Evolutionary conservation across 352 stramenopile species (phyloP), one percentile per base, ranked within the genome.

Genomic region (Phytophthora cactorum): DNA sequence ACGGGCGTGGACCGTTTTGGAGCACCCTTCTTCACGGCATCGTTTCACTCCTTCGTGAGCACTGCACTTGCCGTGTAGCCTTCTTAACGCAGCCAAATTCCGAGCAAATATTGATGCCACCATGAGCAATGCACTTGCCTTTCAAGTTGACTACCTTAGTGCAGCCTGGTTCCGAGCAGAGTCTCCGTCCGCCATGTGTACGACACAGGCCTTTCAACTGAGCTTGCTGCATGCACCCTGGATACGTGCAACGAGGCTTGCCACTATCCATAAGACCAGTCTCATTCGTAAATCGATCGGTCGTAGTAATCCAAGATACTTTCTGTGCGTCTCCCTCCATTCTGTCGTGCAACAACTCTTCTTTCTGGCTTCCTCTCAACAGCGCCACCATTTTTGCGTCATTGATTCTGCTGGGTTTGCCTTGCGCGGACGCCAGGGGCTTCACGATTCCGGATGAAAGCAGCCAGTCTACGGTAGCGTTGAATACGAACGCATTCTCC

Each of bases 71-170:
- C 39, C 39, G 4, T 25, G 39, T 6, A 17, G 39, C 39, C 22
- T 46, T 46, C 39, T 46, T 46, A 14, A 6, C 17, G 17, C 39
- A 46, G 22, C 14, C 39, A 25, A 4, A n/a, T 46, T 46, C 39
- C 39, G 39, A 46, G 39, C 39, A 46, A 46, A n/a, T 46, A 12
- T 22, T 46, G 39, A 46, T 46, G 4, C 39, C 39, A 9, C 39
- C 39, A 46, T 46, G 39, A 46, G 39, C 39, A 46, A 46, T 46
- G 8, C 39, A 46, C 15, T 46, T 49, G 17, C 43, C 43, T 28
- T 49, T 49, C 10, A 49, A 22, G 43, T 49, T 49, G 22, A 49
- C 43, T 5, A 7, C 17, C n/a, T 29, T 49, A 25, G 43, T 49
- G 43, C 43, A 49, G 12, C 43, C 39, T 46, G 12, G 39, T 22